Base-by-base conservation (phyloP, 495 filamentous ascomycete species). In the Letharia lupina region DNA sequence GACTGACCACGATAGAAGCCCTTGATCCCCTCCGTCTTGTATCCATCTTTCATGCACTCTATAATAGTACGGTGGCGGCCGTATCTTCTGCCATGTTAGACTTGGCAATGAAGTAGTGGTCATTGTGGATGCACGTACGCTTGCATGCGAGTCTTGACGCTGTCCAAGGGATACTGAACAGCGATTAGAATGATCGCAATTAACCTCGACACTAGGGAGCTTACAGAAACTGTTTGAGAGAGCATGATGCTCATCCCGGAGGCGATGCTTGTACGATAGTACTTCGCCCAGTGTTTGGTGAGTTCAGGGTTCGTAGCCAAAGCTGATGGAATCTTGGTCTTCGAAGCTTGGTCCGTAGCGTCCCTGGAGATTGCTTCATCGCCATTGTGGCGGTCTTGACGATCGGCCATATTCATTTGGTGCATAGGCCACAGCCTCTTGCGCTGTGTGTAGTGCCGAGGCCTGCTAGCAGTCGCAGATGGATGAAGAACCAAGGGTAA, bases 71-170 rank as follows among this genome's bases (percentile, higher is more conserved):
- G 78, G 74, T 89, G 91, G 65, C 84, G 84, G 76, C 90, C 90
- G 31, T 87, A 91, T 69, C 52, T 39, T 39, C 20, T 40, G 63
- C 28, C 35, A 62, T n/a, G 16, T 62, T 61, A 59, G 67, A 65
- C 63, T 28, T 39, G 18, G 37, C 2, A 48, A 39, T 33, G 15
- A n/a, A 11, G 35, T 3, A 1, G 48, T 15, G 41, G 4, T 15
- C 31, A 39, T 56, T 4, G 31, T 41, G 54, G 62, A 23, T 31
- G 64, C 60, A 70, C 82, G 66, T 77, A 86, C 80, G 79, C 77
- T 79, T 93, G 90, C 86, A 93, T 90, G 64, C 90, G 88, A 42
- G 89, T 91, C 76, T 93, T 93, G 69, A 92, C 86, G 60, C 89
- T 91, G 75, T 93, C 90, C 62, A 93, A 80, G 39, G 90, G 90